Base-by-base conservation (phyloP, 2,329 filamentous ascomycete genomes). In the Fusarium oxysporum region DNA sequence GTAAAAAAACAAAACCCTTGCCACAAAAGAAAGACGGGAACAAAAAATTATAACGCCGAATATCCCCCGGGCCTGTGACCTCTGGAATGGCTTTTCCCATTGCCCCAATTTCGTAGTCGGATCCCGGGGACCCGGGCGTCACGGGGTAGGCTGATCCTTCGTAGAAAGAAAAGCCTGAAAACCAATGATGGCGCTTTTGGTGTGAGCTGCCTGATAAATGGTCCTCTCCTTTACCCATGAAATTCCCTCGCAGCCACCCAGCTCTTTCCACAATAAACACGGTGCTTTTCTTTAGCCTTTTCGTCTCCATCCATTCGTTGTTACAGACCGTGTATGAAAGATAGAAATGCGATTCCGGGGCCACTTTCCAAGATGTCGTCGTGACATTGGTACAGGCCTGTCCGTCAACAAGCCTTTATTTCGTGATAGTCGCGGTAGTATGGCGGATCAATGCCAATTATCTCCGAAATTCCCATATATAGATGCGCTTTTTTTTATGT, bases 221-320 rank as follows among this genome's bases (percentile, higher is more conserved):
- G 43, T 45, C 59, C 54, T 66, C 54, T 65, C 53, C 45, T 47
- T 65, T 58, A 35, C 61, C 65, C 30, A 35, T 62, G 23, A 48
- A 45, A 65, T 64, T 57, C 44, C 51, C 35, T 55, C 38, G 35
- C 32, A 57, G 38, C 59, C 64, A 69, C 51, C 64, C 70, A 45
- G 51, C 47, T 68, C 48, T 61, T 61, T 54, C 38, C 56, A 45
- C 64, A 67, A 56, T 37, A 56, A 62, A 45, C 60, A 68, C 35
- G 35, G 72, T 73, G 69, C 73, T 77, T 77, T 77, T 77, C 65
- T 77, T 72, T 74, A 71, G 62, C 67, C 69, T 58, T 68, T 71
- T 51, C 48, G 55, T 70, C 55, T 67, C 50, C 60, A 44, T 57
- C 68, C 67, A 33, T 54, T 59, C 65, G 38, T 62, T 68, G 47